Evolutionary conservation across 352 stramenopile genomes (phyloP), one percentile per base, ranked within the genome.

Genomic region (Globisporangium camurandrum): DNA sequence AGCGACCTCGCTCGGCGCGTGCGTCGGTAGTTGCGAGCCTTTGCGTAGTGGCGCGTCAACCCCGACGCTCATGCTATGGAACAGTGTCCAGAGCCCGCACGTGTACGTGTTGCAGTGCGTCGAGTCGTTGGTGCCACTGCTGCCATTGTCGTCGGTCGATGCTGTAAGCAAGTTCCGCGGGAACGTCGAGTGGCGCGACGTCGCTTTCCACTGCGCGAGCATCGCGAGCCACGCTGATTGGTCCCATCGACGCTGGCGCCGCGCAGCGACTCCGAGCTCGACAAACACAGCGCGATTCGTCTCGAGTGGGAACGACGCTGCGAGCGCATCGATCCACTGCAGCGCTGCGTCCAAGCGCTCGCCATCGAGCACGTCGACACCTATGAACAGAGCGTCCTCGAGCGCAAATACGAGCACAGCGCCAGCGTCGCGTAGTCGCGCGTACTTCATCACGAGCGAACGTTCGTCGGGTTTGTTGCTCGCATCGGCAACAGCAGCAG

Each of bases 51-150:
- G 59, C 27, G 61, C 50, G 19, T 67, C 57, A 5, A 70, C 60
- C 28, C 44, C 66, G 45, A 81, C 69, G 24, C 66, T 84, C 43
- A 91, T 79, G 44, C 49, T 77, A 51, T 93, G 83, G 61, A 93
- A 91, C 0, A 93, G 62, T 22, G 72, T 81, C 83, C 83, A 93
- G 19, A 93, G 46, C 1, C 73, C 75, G 37, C 83, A 93, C 11
- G 80, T 91, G 66, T 84, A 91, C 11, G 77, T 87, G 28, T 67
- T 69, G 52, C 82, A 93, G 43, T 71, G 57, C 2, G 55, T 57
- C 67, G 63, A 89, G n/a, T n/a, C n/a, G n/a, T n/a, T n/a, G n/a
- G n/a, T n/a, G n/a, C n/a, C n/a, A n/a, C n/a, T n/a, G n/a, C n/a
- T n/a, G 1, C 36, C 44, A 2, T 61, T 53, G 27, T 86, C 66